Percentiles rank a stretch among this genome's conserved stretches.
phyloP scores from a whole-genome alignment of 345 rosid species.

The Hibiscus tridactylites region DNA sequence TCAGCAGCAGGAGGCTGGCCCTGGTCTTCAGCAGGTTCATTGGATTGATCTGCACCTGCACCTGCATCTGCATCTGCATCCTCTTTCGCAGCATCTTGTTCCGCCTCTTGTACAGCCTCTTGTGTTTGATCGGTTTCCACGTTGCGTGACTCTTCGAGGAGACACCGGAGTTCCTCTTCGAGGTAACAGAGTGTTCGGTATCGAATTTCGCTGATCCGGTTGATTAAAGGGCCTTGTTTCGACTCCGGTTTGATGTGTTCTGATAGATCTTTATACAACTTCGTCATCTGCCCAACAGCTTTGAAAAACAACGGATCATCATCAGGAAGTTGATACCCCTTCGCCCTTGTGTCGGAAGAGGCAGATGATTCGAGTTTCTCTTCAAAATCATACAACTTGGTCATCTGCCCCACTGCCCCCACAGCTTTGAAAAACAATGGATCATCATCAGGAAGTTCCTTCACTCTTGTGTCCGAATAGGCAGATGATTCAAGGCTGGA shows the following conservation, averaged over 20 bases:
- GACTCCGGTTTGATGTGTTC: constrained; percentile 28
- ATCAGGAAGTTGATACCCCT: constrained; percentile 29
- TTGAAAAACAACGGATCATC: constrained; percentile 38
- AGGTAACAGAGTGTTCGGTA: constrained; percentile 58
- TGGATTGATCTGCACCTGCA: neutral
- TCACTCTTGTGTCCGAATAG: constrained; percentile 24
- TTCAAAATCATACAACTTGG: constrained; percentile 37
- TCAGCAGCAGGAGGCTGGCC: neutral
- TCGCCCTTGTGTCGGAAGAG: constrained; percentile 28
- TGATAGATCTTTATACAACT: constrained; percentile 26
- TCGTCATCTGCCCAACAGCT: constrained; percentile 42
- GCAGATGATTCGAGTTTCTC: constrained; percentile 30
- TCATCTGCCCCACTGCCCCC: constrained; percentile 38
- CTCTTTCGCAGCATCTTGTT: neutral
- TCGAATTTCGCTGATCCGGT: constrained; percentile 46
- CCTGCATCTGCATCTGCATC: neutral
- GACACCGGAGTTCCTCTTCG: constrained; percentile 58
- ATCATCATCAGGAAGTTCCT: constrained; percentile 32
- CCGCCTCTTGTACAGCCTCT: neutral
- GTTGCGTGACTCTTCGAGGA: constrained; percentile 32
- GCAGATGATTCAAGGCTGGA: constrained; percentile 21
- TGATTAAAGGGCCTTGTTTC: constrained; percentile 26
- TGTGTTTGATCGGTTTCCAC: constrained; percentile 16
- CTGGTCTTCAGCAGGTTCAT: neutral
- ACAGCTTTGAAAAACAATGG: constrained; percentile 36